Evolutionary conservation across 768 basidiomycete genomes (phyloP), one percentile per base, ranked within the genome.

Genomic region (Phanerochaete carnosa): DNA sequence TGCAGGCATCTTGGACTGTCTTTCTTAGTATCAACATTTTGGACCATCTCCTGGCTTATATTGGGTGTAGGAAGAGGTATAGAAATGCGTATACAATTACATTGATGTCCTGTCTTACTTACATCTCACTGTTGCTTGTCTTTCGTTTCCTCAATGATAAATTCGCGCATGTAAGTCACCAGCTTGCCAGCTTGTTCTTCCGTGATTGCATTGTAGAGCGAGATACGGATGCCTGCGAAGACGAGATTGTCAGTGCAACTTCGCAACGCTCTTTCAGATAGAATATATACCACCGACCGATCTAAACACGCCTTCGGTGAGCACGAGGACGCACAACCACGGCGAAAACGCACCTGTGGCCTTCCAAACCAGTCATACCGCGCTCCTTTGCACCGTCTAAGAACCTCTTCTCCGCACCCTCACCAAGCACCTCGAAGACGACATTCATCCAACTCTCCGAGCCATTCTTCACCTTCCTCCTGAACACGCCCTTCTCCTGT

Each of bases 371-470:
- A 66, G 86, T 88, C 83, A 98, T 87, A 0, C 91, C 92, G 59
- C 73, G 77, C 65, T 77, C 79, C 69, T 94, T 89, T 0, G 95
- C 95, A 11, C 90, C 93, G 22, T 81, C 79, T 64, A 98, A 71
- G 72, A 98, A 98, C 66, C 77, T 74, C 67, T 84, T 83, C 72
- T 97, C 80, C 22, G 79, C 80, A 1, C 81, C 89, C n/a, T 91
- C 87, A 0, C 87, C 90, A 13, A 85, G 64, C 13, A 95, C 77
- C 56, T 85, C 83, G 74, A 98, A 98, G 0, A 93, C 91, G 16
- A 93, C 80, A 71, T 99, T 99, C 96, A 98, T 98, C 86, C 91
- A 90, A 74, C 95, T 98, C 61, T 89, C 83, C 51, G 87, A 85
- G 5, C 85, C 89, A 59, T 81, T 79, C 68, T 83, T 79, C 22